Evolutionary conservation across 2,329 filamentous ascomycete genomes (phyloP).

Genomic region (Cordyceps fumosorosea): DNA sequence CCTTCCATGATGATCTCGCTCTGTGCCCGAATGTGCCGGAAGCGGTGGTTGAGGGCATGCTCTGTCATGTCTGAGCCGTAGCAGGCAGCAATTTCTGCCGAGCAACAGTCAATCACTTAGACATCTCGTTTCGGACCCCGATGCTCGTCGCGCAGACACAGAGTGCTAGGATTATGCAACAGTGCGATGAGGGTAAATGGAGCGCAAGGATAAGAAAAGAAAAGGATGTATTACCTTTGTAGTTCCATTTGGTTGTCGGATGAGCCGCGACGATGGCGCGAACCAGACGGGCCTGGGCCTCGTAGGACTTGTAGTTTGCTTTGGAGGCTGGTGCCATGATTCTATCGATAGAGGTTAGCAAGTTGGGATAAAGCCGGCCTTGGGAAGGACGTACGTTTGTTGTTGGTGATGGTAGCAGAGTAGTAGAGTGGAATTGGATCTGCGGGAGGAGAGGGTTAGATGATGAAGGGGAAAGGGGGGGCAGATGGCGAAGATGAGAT

Average conservation of each 20-base stretch:
- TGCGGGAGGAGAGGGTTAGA: neutral
- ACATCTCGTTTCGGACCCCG: neutral
- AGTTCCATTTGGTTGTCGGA: constrained; percentile 49
- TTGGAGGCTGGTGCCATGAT: constrained; percentile 38
- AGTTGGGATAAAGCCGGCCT: neutral
- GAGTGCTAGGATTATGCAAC: neutral
- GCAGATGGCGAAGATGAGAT: neutral
- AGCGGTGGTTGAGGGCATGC: constrained; percentile 44
- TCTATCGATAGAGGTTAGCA: neutral
- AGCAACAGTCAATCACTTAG: constrained; percentile 10
- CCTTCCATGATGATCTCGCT: constrained; percentile 31
- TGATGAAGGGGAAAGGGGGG: neutral
- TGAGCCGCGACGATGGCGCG: constrained; percentile 55
- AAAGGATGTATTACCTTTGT: constrained; percentile 45
- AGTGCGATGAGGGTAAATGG: neutral
- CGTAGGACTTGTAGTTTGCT: constrained; percentile 54
- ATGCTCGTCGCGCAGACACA: neutral
- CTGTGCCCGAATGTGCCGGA: constrained; percentile 40
- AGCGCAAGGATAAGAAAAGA: neutral
- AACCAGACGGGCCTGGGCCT: constrained; percentile 53
- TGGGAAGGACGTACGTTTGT: neutral
- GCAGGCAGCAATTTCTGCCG: constrained; percentile 39
- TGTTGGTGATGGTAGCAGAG: neutral
- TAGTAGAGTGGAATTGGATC: too few species aligned
- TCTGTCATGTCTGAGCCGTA: constrained; percentile 45